Evolutionary conservation across 345 rosid species (phyloP), one percentile per base, ranked within the genome.

Genomic region (Acer campestre): DNA sequence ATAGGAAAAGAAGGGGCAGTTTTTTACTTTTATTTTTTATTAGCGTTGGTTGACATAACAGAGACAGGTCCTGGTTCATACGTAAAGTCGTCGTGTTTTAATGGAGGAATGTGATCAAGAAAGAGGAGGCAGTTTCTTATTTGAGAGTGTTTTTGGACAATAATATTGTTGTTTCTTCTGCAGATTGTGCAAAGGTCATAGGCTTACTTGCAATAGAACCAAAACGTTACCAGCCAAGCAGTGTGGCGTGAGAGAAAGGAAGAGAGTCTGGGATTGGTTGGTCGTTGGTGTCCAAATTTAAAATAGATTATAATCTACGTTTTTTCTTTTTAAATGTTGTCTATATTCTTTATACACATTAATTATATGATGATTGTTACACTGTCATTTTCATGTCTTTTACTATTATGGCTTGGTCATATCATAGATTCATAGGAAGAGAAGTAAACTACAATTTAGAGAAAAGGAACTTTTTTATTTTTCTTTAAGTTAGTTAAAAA

Each of bases 121-220:
- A 46, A 48, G 44, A 56, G 73, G 22, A 27, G 68, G 48, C 13
- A 51, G 35, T 23, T 29, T 38, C 23, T 48, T 20, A 51, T 23
- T 55, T 27, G 75, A 63, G 38, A 49, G 59, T 44, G 20, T 56
- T 63, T 62, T 20, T 17, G 59, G 80, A 70, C 25, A 17, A 31
- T 82, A 72, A 31, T 82, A 72, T 20, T 35, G n/a, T 20, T 42
- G 46, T 7, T 42, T 64, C 38, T 68, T 74, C 56, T 71, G 27
- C 75, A 67, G 44, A 35, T 10, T 61, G 51, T 27, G 75, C 59
- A 68, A 74, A 79, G 82, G 38, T 62, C 73, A 64, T 73, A 83
- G 90, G 89, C 88, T 69, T 69, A 83, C 92, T 87, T 78, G 87
- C 82, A 69, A 40, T 29, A 70, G 49, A 61, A 84, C 90, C 92